Base-by-base conservation (phyloP, 1,284 basidiomycete species). In the Fomitopsis schrenkii region DNA sequence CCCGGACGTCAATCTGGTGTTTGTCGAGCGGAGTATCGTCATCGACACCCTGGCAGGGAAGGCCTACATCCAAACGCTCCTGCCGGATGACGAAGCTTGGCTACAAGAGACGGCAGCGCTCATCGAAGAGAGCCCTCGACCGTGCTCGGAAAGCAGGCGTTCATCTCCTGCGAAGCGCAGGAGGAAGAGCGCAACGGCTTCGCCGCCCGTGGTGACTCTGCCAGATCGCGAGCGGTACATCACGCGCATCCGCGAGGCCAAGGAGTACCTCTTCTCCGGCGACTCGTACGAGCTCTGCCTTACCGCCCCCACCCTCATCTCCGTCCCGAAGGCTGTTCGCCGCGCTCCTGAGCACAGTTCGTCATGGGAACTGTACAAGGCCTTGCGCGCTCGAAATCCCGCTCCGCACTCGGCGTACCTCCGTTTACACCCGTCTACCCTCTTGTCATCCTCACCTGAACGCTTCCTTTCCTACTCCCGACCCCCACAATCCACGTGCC, bases 231-330 rank as follows among this genome's bases (percentile, higher is more conserved):
- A 74, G 0, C 71, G 74, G 2, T 98, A 98, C 76, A 86, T 90
- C 59, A 75, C 81, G 17, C 85, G 85, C 45, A 95, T 98, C 68
- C 79, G 86, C 36, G 72, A 79, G 41, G 92, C 93, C 10, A 87
- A 95, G 69, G 87, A 91, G 59, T 82, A 85, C 59, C 87, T 98
- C 26, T 88, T 82, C 60, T 80, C 89, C 42, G 96, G 96, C 5
- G 92, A 98, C 72, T 95, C 94, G n/a, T 98, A 98, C 75, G 96
- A 98, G 72, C 83, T 98, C 22, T 98, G 97, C 69, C 80, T 98
- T 45, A 98, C 96, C 0, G 96, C 93, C 1, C 85, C 83, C 10
- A 91, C 88, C 19, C 80, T 73, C 50, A 79, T 90, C 42, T 73
- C 75, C 9, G 70, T 85, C 6, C 77, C 76, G 36, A 74, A 70